Percentiles rank a stretch among this genome's conserved stretches.
These are phyloP conservation scores for Pseudoscleropodium purum DNA, from an alignment of 225 moss, liverwort and hornwort species.

Conservation along the genomic window DNA sequence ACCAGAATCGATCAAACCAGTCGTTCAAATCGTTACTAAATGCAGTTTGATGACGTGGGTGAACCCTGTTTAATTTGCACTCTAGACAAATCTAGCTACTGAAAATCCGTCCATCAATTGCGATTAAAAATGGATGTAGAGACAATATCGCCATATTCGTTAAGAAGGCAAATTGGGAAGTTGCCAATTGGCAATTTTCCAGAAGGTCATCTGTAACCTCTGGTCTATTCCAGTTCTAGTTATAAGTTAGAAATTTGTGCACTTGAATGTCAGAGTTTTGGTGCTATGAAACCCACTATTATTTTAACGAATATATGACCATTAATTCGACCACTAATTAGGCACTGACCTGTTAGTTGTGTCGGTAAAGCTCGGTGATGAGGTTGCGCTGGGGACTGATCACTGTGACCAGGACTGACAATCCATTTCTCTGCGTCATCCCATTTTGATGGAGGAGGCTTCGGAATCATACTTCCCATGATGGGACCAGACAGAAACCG, in stretches of 20 bases:
- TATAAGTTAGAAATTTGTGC: not conserved
- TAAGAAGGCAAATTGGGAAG: not conserved
- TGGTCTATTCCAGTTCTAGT: not conserved
- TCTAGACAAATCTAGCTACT: not conserved
- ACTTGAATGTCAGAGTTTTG: not conserved
- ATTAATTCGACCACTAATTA: not conserved
- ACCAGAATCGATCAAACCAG: not conserved
- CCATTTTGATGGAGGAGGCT: slow-evolving; percentile 49
- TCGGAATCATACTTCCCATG: slow-evolving; percentile 30
- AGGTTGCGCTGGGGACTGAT: slow-evolving; percentile 26
- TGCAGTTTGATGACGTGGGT: not conserved
- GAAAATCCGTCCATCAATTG: not conserved
- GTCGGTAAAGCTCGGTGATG: slow-evolving; percentile 12
- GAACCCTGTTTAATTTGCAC: not conserved
- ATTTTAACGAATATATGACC: not conserved
- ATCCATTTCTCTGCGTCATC: slow-evolving; percentile 58
- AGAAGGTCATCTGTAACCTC: not conserved
- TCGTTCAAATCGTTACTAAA: not conserved
- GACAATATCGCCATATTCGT: not conserved
- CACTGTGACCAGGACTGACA: slow-evolving; percentile 40
- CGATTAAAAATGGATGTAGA: not conserved
- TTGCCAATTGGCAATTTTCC: not conserved
- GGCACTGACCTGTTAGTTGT: slow-evolving; percentile 9
- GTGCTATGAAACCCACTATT: not conserved
- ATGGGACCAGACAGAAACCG: slow-evolving; percentile 42